Evolutionary conservation across 2,329 filamentous ascomycete genomes (phyloP).

Genomic region (Ceratocystis albifundus): DNA sequence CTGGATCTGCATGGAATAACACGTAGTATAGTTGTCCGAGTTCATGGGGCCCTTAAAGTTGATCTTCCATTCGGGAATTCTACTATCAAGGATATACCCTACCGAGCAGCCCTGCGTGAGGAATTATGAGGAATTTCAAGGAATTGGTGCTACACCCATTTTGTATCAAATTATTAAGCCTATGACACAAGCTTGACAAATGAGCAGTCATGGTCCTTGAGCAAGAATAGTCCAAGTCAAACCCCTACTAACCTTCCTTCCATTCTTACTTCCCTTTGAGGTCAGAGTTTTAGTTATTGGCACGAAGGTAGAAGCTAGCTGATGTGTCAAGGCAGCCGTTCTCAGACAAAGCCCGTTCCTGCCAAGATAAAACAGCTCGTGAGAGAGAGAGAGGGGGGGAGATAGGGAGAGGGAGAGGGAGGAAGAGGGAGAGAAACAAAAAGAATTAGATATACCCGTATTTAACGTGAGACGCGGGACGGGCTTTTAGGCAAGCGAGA

Average conservation of each 20-base stretch:
- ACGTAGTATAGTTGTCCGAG: neutral
- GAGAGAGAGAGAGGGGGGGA: too few relatives aligned
- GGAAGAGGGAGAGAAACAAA: neutral
- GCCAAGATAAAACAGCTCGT: too few relatives aligned
- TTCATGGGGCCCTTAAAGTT: neutral
- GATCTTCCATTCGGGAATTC: neutral
- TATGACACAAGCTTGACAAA: neutral
- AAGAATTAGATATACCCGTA: neutral
- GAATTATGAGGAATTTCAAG: too few relatives aligned
- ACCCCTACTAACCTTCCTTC: neutral
- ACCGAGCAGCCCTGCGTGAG: neutral
- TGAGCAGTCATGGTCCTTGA: neutral
- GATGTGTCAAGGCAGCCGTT: neutral
- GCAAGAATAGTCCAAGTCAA: neutral
- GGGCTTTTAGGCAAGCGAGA: neutral
- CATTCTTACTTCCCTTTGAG: neutral
- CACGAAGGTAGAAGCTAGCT: neutral
- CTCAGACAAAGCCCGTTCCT: neutral
- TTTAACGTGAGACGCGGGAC: constrained; percentile 1
- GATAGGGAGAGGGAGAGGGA: neutral
- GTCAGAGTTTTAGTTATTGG: neutral
- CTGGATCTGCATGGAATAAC: neutral
- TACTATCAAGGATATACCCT: neutral
- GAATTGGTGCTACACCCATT: neutral
- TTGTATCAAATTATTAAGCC: neutral